Percentiles rank a stretch among this genome's conserved stretches.
Evolutionary conservation across 2,329 filamentous ascomycete genomes (phyloP).

Genomic region (Cladophialophora immunda): DNA sequence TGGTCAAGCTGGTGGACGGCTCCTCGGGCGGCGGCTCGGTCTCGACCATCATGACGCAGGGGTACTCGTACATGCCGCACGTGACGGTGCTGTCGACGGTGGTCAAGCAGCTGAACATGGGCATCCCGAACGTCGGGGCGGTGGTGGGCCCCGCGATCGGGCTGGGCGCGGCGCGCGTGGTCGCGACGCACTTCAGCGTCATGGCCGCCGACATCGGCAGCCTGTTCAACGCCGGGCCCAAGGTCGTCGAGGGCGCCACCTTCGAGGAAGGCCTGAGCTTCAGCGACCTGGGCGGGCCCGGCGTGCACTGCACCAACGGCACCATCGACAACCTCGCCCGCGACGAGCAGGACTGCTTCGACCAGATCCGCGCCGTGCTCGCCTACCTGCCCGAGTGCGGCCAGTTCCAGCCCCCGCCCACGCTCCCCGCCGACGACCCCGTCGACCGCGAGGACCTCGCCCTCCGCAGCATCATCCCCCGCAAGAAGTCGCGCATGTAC

Average conservation of each 20-base stretch:
- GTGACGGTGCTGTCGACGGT: conserved; percentile 58
- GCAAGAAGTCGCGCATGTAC: conserved; percentile 68
- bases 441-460: conserved; percentile 58
- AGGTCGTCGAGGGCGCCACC: conserved; percentile 69
- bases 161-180: conserved; percentile 68
- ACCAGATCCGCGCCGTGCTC: conserved; percentile 66
- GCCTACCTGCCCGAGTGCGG: conserved; percentile 67
- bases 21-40: conserved; percentile 65
- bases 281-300: conserved; percentile 67
- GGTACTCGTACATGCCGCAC: conserved; percentile 69
- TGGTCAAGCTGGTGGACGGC: conserved; percentile 71
- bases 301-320: conserved; percentile 70
- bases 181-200: conserved; percentile 70
- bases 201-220: conserved; percentile 71
- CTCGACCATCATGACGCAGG: conserved; percentile 45
- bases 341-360: conserved; percentile 68
- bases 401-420: conserved; percentile 60
- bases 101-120: conserved; percentile 59
- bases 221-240: conserved; percentile 71
- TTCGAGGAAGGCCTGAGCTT: conserved; percentile 70
- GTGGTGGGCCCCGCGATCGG: conserved; percentile 69
- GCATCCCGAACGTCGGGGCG: conserved; percentile 71
- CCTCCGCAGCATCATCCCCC: conserved; percentile 65
- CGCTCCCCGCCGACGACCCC: conserved; percentile 57
- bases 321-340: conserved; percentile 71